Percentiles rank a stretch among this genome's conserved stretches.
phyloP scores from a whole-genome alignment of 768 basidiomycete genomes.

The Hygrocybe coccinea region DNA sequence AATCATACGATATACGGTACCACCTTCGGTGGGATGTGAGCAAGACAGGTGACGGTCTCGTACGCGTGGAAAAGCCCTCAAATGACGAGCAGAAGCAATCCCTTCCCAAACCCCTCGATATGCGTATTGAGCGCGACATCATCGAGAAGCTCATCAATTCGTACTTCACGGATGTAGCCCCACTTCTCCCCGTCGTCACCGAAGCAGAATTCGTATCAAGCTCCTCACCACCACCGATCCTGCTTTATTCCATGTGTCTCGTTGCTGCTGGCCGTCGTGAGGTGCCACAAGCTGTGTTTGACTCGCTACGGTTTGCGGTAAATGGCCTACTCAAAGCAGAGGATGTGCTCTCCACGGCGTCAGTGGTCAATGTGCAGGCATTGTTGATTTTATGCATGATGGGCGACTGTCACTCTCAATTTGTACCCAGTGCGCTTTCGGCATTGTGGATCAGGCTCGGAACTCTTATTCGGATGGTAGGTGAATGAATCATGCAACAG shows the following conservation, averaged over 20 bases:
- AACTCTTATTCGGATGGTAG: conserved; percentile 87
- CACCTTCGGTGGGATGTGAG: conserved; percentile 86
- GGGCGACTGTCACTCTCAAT: conserved; percentile 87
- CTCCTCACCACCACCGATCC: conserved; percentile 67
- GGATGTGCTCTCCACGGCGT: conserved; percentile 84
- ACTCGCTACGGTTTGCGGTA: conserved; percentile 81
- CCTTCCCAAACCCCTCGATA: conserved; percentile 60
- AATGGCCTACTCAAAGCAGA: conserved; percentile 84
- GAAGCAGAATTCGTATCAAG: conserved; percentile 80
- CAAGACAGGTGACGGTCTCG: conserved; percentile 80
- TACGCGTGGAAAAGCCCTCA: conserved; percentile 67
- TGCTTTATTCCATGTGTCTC: conserved; percentile 92
- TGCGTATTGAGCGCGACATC: conserved; percentile 71
- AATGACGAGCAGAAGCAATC: conserved; percentile 50
- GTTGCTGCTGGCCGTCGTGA: conserved; percentile 84
- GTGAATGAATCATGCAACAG: conserved; percentile 21
- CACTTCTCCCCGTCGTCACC: conserved; percentile 85
- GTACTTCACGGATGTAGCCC: conserved; percentile 85
- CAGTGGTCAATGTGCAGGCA: conserved; percentile 82
- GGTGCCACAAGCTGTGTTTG: conserved; percentile 81
- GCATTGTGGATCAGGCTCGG: conserved; percentile 83
- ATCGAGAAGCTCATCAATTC: conserved; percentile 82
- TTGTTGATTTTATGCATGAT: conserved; percentile 82
- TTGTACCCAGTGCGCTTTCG: conserved; percentile 78
- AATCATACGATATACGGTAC: conserved; percentile 82